A percentile compares a stretch with the other conserved stretches of the same genome.
Evolutionary conservation across 441 rosid genomes (phyloP).

Genomic region (Rhodomyrtus psidioides): DNA sequence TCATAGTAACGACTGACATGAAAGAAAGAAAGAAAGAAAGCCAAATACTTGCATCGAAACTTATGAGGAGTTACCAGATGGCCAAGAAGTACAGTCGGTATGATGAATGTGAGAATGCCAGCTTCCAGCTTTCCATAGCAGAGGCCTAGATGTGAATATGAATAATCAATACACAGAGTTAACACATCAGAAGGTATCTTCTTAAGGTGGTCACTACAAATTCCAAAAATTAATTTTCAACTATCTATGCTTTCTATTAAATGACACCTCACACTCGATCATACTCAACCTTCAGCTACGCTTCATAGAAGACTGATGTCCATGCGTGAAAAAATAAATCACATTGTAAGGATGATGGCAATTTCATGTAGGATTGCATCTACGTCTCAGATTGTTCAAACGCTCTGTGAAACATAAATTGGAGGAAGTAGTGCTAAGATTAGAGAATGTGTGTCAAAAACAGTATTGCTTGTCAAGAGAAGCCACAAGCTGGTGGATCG

Average conservation of each 20-base stretch:
- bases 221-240: background rate
- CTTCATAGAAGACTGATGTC: background rate
- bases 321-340: background rate
- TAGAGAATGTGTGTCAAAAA: background rate
- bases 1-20: background rate
- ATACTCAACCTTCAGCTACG: background rate
- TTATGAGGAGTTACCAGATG: conserved; percentile 56
- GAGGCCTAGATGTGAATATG: conserved; percentile 40
- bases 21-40: background rate
- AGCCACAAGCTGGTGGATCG: background rate
- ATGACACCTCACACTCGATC: background rate
- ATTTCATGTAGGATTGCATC: background rate
- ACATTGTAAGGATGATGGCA: background rate
- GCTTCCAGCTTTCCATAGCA: conserved; percentile 98
- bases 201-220: background rate
- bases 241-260: background rate
- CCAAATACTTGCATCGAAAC: background rate
- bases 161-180: background rate
- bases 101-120: conserved; percentile 72
- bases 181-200: background rate
- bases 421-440: background rate
- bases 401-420: background rate
- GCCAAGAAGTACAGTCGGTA: conserved; percentile 84
- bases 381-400: background rate
- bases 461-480: background rate